Evolutionary conservation across 2,329 filamentous ascomycete genomes (phyloP).

Genomic region (Penicillium sp.): DNA sequence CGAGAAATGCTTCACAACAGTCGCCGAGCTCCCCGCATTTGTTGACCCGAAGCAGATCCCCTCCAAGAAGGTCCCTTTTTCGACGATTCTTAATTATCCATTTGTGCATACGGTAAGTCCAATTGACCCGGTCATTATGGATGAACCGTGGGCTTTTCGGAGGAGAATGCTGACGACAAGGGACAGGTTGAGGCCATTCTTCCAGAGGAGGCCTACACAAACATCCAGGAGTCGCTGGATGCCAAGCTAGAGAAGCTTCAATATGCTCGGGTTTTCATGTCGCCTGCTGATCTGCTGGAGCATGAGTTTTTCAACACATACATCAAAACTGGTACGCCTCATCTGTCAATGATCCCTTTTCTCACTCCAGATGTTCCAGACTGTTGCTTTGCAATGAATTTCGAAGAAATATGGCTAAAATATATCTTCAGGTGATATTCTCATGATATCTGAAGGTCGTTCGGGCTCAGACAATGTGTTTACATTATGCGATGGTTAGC

Average conservation of each 20-base stretch:
- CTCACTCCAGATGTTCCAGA: neutral
- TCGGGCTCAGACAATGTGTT: slow-evolving; percentile 67
- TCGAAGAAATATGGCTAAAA: slow-evolving; percentile 1
- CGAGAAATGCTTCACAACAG: slow-evolving; percentile 68
- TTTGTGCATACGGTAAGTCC: slow-evolving; percentile 62
- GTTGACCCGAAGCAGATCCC: slow-evolving; percentile 67
- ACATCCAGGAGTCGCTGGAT: slow-evolving; percentile 52
- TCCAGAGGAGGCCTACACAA: slow-evolving; percentile 57
- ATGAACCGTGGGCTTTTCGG: neutral
- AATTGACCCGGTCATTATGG: neutral
- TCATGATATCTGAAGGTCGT: slow-evolving; percentile 78
- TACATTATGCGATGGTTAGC: slow-evolving; percentile 61
- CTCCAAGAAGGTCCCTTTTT: slow-evolving; percentile 70
- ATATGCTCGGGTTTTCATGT: slow-evolving; percentile 68
- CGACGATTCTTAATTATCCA: slow-evolving; percentile 57
- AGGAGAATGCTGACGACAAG: slow-evolving; percentile 41
- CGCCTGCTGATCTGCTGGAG: slow-evolving; percentile 64
- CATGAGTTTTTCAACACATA: slow-evolving; percentile 76
- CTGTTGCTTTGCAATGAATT: neutral
- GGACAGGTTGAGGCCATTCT: slow-evolving; percentile 60
- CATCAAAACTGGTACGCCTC: slow-evolving; percentile 67
- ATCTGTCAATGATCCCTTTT: neutral
- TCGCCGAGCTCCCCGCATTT: slow-evolving; percentile 61
- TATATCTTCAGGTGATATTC: slow-evolving; percentile 57
- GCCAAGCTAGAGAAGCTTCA: slow-evolving; percentile 35